Conservation (phyloP, 2,329 filamentous ascomycete genomes). For the Paracoccidioides lutzii region DNA sequence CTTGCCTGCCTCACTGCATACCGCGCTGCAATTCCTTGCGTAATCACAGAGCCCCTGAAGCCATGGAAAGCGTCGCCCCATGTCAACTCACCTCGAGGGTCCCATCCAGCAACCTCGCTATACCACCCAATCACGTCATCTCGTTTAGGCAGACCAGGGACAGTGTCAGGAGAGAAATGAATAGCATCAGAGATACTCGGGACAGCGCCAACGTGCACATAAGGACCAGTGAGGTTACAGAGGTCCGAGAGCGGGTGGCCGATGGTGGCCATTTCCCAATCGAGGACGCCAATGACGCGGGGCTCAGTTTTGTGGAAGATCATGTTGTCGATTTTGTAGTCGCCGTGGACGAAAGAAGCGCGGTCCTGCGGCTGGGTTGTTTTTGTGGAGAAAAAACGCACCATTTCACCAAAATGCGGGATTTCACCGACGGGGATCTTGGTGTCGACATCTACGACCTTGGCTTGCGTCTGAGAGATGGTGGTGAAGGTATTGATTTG, state of each 20-base stretch:
- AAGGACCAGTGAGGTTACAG: constrained; percentile 53
- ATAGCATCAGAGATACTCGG: constrained; percentile 19
- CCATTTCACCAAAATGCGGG: constrained; percentile 69
- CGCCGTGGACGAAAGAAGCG: constrained; percentile 73
- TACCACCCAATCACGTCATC: constrained; percentile 55
- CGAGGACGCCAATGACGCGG: constrained; percentile 79
- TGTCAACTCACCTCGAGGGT: constrained; percentile 45
- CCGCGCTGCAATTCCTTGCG: constrained; percentile 86
- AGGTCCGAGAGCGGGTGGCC: constrained; percentile 92
- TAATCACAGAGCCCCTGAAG: constrained; percentile 48
- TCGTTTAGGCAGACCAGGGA: constrained; percentile 52
- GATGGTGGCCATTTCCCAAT: constrained; percentile 98
- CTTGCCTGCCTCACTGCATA: constrained; percentile 79
- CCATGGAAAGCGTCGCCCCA: constrained; percentile 54
- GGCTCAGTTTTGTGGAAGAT: constrained; percentile 84
- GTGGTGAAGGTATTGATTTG: constrained; percentile 73
- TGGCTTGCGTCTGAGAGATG: constrained; percentile 66
- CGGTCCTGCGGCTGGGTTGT: constrained; percentile 62
- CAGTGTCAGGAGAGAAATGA: constrained; percentile 48
- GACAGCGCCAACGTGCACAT: constrained; percentile 24
- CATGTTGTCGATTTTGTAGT: constrained; percentile 90
- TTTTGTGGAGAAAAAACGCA: constrained; percentile 61
- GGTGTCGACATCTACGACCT: constrained; percentile 63
- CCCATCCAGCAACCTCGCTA: constrained; percentile 54
- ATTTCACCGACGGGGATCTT: constrained; percentile 64